phyloP scores from a whole-genome alignment of 345 rosid genomes.

The Acer campestre region DNA sequence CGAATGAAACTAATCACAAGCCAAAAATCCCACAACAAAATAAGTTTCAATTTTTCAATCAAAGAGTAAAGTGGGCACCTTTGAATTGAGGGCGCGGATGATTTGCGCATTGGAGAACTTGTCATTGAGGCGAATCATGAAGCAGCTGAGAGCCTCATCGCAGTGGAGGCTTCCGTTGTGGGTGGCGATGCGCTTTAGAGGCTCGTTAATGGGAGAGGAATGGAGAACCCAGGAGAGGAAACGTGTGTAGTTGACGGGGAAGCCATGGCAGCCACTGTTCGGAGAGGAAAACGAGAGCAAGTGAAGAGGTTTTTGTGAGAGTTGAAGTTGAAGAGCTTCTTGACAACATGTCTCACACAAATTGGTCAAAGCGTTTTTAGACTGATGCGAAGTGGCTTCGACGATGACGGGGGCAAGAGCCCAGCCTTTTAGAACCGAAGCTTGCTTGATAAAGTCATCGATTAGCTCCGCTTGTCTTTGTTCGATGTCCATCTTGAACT shows the following conservation, averaged over 20 bases:
- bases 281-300: no score
- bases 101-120: conserved; percentile 77
- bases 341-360: no score
- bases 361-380: no score
- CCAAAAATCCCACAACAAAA: no score
- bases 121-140: conserved; percentile 90
- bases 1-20: background rate
- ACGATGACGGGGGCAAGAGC: no score
- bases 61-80: conserved; percentile 42
- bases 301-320: no score
- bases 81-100: conserved; percentile 79
- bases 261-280: conserved; percentile 32
- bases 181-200: conserved; percentile 78
- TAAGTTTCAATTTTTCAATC: background rate
- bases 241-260: conserved; percentile 40
- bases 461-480: no score
- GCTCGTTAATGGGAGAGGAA: conserved; percentile 37
- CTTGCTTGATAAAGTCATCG: no score
- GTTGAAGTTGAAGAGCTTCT: no score
- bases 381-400: no score
- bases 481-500: no score
- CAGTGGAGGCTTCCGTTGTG: conserved; percentile 98
- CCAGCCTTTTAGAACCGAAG: no score
- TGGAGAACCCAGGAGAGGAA: conserved; percentile 53
- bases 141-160: conserved; percentile 97